phyloP scores from a whole-genome alignment of 768 basidiomycete genomes.

The Rhodotorula toruloides region DNA sequence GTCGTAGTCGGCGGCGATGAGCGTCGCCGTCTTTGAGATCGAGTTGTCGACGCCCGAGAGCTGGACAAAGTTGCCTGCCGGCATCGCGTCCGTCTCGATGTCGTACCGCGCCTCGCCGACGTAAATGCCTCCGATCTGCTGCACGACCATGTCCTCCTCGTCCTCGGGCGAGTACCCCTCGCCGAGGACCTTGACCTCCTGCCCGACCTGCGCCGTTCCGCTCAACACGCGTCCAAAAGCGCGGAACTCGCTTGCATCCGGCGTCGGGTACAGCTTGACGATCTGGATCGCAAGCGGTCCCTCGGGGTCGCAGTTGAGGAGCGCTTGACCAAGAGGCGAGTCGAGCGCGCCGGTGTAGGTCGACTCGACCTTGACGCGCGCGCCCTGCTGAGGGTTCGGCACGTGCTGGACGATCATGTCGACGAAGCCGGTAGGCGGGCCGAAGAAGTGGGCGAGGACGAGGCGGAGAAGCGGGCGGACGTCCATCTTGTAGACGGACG shows the following conservation, averaged over 20 bases:
- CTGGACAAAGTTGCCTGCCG: slow-evolving; percentile 87
- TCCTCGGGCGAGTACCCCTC: slow-evolving; percentile 98
- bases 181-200: slow-evolving; percentile 88
- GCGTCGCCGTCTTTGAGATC: slow-evolving; percentile 89
- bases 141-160: slow-evolving; percentile 93
- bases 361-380: slow-evolving; percentile 54
- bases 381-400: slow-evolving; percentile 57
- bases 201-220: slow-evolving; percentile 77
- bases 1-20: slow-evolving; percentile 59
- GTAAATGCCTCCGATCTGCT: slow-evolving; percentile 78
- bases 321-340: slow-evolving; percentile 67
- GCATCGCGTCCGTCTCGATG: slow-evolving; percentile 78
- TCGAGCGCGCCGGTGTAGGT: slow-evolving; percentile 86
- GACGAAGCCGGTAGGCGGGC: slow-evolving; percentile 77
- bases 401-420: slow-evolving; percentile 88
- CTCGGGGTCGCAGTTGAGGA: slow-evolving; percentile 74
- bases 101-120: slow-evolving; percentile 87
- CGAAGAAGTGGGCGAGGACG: slow-evolving; percentile 93
- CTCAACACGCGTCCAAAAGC: slow-evolving; percentile 92
- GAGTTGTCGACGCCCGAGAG: slow-evolving; percentile 89
- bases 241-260: slow-evolving; percentile 92
- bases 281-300: slow-evolving; percentile 91
- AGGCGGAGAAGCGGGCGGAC: slow-evolving; percentile 89
- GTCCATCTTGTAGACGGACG: slow-evolving; percentile 97
- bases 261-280: slow-evolving; percentile 90